phyloP scores from a whole-genome alignment of 352 stramenopile genomes.

The Hyaloperonospora brassicae region DNA sequence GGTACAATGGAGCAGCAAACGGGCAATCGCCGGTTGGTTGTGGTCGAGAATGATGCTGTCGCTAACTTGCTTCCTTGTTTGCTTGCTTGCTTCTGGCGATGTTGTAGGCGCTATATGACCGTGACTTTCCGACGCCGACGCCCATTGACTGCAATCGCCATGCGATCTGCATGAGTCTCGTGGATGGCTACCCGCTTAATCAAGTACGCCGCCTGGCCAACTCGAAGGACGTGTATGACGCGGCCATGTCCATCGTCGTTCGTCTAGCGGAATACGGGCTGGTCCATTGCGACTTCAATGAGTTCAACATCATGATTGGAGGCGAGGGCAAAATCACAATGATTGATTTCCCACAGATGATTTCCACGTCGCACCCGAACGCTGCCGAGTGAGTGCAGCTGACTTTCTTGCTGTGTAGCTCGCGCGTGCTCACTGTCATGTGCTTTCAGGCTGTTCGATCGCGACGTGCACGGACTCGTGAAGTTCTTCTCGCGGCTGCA shows the following conservation, averaged over 20 bases:
- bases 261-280: slow-evolving; percentile 95
- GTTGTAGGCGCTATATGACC: slow-evolving; percentile 85
- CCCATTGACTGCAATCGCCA: slow-evolving; percentile 98
- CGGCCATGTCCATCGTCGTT: slow-evolving; percentile 93
- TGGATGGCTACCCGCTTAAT: slow-evolving; percentile 93
- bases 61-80: too few relatives aligned
- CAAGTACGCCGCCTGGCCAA: slow-evolving; percentile 90
- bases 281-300: slow-evolving; percentile 99
- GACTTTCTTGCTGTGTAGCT: background rate
- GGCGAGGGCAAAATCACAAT: slow-evolving; percentile 92
- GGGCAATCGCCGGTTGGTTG: too few relatives aligned
- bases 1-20: slow-evolving; percentile 19
- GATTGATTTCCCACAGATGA: slow-evolving; percentile 99
- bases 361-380: slow-evolving; percentile 97
- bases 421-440: slow-evolving; percentile 3
- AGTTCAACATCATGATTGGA: slow-evolving; percentile 99
- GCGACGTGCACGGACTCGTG: slow-evolving; percentile 94
- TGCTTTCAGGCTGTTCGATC: slow-evolving; percentile 74
- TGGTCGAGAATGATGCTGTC: too few relatives aligned
- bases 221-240: slow-evolving; percentile 93
- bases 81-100: slow-evolving; percentile 1
- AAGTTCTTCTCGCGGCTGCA: slow-evolving; percentile 92
- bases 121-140: slow-evolving; percentile 95
- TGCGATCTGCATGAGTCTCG: slow-evolving; percentile 95
- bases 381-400: slow-evolving; percentile 87